Conservation (phyloP, 2,329 filamentous ascomycete species). For the Xylariaceae sp. region DNA sequence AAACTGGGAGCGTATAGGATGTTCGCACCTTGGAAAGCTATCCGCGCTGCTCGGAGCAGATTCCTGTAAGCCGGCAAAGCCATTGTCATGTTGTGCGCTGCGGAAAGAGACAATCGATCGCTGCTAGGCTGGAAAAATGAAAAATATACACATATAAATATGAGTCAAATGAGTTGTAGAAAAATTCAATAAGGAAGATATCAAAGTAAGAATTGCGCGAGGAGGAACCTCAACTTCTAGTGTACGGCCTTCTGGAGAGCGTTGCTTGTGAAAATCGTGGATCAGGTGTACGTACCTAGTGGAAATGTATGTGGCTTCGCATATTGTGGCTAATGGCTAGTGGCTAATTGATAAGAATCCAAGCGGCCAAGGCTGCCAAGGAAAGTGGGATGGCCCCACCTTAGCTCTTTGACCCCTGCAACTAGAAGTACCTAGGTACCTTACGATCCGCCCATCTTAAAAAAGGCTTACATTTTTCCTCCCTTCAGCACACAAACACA, state of each 20-base stretch:
- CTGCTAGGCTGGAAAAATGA: too few species aligned
- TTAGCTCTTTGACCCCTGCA: conserved; percentile 1
- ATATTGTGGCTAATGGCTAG: not conserved
- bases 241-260: not conserved
- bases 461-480: too few species aligned
- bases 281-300: not conserved
- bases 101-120: not conserved
- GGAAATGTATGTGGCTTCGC: conserved; percentile 3
- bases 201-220: not conserved
- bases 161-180: not conserved
- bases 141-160: not conserved
- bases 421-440: not conserved
- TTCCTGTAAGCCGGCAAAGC: conserved; percentile 71
- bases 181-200: not conserved
- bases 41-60: conserved; percentile 75
- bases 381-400: not conserved
- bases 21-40: conserved; percentile 78
- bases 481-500: conserved; percentile 14
- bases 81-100: conserved; percentile 44
- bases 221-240: not conserved
- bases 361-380: not conserved
- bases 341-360: too few species aligned
- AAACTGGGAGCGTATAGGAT: conserved; percentile 4
- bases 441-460: not conserved
- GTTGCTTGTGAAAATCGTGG: conserved; percentile 5